These are phyloP conservation scores for Capronia americana DNA, from an alignment of 2,329 filamentous ascomycete species.

Conservation along the genomic window DNA sequence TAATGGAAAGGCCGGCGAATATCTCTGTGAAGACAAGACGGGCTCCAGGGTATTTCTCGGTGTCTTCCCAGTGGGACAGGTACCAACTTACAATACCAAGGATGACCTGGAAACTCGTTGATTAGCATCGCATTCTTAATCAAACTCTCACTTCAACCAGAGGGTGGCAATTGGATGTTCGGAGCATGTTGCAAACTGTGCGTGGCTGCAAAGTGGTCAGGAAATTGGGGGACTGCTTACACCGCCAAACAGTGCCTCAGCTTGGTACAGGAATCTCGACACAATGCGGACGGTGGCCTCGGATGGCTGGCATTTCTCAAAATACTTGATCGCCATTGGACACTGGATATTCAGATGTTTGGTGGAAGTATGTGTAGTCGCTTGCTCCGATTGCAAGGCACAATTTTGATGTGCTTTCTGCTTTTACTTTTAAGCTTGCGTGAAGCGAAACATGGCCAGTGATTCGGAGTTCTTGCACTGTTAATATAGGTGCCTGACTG, in stretches of 20 bases:
- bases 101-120: neutral
- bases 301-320: neutral
- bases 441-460: neutral
- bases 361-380: neutral
- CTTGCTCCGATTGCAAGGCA: neutral
- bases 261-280: neutral
- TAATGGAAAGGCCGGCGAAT: conserved; percentile 13
- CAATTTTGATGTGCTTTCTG: neutral
- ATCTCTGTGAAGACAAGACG: conserved; percentile 27
- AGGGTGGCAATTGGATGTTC: no score
- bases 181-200: no score
- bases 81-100: conserved; percentile 14
- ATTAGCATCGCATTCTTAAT: neutral
- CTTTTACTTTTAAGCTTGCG: neutral
- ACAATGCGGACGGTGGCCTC: neutral
- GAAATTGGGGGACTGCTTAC: neutral
- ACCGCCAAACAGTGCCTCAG: neutral
- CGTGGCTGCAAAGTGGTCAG: no score
- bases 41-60: conserved; percentile 21
- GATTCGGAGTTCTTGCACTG: no score
- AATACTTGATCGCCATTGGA: neutral
- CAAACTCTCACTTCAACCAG: no score
- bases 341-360: neutral
- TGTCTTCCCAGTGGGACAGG: conserved; percentile 23
- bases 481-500: neutral